These are phyloP conservation scores for Wolfiporia cocos DNA, from an alignment of 1,284 basidiomycete species.

Conservation along the genomic window DNA sequence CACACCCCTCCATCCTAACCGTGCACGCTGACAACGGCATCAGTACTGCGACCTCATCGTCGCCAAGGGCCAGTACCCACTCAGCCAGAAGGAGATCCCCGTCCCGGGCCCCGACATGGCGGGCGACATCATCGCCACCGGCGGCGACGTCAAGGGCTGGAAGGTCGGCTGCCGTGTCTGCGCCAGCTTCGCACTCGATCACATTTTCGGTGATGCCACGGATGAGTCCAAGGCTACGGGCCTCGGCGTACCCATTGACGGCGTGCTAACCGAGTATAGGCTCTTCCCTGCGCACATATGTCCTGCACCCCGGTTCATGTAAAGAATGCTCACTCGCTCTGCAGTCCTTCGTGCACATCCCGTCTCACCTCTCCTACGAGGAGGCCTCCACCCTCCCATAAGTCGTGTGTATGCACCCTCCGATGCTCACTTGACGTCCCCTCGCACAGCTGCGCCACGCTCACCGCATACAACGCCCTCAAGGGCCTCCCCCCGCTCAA, in stretches of 20 bases:
- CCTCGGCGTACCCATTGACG: slow-evolving; percentile 42
- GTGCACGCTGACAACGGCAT: neutral
- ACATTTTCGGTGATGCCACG: slow-evolving; percentile 12
- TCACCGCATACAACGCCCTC: slow-evolving; percentile 35
- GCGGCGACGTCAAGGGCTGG: too few species aligned
- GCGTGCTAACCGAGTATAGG: too few species aligned
- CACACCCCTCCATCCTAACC: neutral
- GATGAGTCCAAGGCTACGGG: slow-evolving; percentile 23
- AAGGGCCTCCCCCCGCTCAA: slow-evolving; percentile 25
- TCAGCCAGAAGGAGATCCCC: slow-evolving; percentile 25
- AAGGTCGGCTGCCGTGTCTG: slow-evolving; percentile 51
- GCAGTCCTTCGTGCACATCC: slow-evolving; percentile 22
- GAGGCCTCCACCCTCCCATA: slow-evolving; percentile 24
- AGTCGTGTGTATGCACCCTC: neutral
- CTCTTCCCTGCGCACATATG: slow-evolving; percentile 14
- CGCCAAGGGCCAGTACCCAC: slow-evolving; percentile 28
- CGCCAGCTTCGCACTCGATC: slow-evolving; percentile 17
- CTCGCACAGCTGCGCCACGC: slow-evolving; percentile 21
- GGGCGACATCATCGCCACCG: too few species aligned
- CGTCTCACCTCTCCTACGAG: slow-evolving; percentile 29
- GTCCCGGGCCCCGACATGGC: slow-evolving; percentile 56
- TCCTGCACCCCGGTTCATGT: neutral
- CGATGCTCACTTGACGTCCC: neutral
- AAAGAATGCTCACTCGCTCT: neutral
- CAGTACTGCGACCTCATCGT: too few species aligned